phyloP scores from a whole-genome alignment of 2,329 filamentous ascomycete species.

The Drechmeria coniospora region DNA sequence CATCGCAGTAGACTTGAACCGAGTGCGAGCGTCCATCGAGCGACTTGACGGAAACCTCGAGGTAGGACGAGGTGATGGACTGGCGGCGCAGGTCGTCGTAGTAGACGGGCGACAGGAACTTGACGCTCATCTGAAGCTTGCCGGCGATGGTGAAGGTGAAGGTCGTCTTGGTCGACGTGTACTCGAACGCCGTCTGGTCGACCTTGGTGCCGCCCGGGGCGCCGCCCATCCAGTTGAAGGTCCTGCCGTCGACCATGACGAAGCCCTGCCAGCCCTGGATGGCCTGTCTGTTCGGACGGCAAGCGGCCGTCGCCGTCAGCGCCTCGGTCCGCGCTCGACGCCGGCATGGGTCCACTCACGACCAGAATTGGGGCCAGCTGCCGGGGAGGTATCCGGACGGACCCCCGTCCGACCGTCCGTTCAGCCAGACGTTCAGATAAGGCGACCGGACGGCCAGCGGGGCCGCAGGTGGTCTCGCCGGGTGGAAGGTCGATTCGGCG shows the following conservation, averaged over 20 bases:
- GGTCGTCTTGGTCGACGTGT: conserved; percentile 56
- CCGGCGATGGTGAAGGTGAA: conserved; percentile 51
- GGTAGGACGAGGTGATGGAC: conserved; percentile 55
- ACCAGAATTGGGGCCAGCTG: conserved; percentile 54
- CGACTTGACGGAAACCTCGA: conserved; percentile 47
- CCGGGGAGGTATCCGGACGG: conserved; percentile 54
- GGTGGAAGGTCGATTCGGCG: conserved; percentile 39
- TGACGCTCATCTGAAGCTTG: conserved; percentile 48
- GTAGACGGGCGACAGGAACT: conserved; percentile 56
- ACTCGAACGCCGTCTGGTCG: conserved; percentile 48
- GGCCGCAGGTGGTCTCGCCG: conserved; percentile 49
- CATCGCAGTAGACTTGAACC: conserved; percentile 58
- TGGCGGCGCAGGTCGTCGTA: conserved; percentile 51
- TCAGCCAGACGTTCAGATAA: conserved; percentile 57
- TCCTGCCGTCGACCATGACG: conserved; percentile 48
- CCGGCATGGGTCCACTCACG: conserved; percentile 26
- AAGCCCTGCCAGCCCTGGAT: conserved; percentile 52
- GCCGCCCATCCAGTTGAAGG: conserved; percentile 54
- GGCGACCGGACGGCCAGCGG: conserved; percentile 62
- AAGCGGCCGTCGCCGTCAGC: not conserved
- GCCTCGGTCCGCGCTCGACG: not conserved
- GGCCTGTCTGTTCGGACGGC: conserved; percentile 23
- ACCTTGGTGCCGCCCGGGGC: conserved; percentile 32
- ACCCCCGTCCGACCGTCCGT: conserved; percentile 42
- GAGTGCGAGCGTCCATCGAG: conserved; percentile 45